Percentiles rank a stretch among this genome's conserved stretches.
Conservation (phyloP, 352 stramenopile species). For the Phytophthora ramorum region DNA sequence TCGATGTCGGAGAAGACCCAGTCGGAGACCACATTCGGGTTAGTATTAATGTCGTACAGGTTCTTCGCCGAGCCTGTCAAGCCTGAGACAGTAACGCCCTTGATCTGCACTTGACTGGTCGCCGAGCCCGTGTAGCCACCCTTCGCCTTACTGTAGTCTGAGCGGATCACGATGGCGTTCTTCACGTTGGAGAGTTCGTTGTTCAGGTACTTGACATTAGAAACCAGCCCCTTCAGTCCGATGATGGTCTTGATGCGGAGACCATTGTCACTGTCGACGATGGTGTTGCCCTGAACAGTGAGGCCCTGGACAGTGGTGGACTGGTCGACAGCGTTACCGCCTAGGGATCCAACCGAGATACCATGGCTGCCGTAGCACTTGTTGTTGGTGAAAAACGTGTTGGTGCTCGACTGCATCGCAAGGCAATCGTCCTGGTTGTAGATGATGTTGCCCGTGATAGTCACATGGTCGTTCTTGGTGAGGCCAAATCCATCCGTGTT, state of each 20-base stretch:
- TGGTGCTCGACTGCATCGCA: no score
- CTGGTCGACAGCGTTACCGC: no score
- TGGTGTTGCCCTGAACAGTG: constrained; percentile 27
- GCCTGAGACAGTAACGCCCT: constrained; percentile 28
- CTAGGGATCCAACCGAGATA: no score
- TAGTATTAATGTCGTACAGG: constrained; percentile 41
- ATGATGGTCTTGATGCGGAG: constrained; percentile 36
- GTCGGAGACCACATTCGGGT: constrained; percentile 30
- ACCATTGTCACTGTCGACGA: constrained; percentile 33
- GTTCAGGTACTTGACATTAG: constrained; percentile 18
- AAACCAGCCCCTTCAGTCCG: constrained; percentile 20
- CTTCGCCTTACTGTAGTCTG: constrained; percentile 45
- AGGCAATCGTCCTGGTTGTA: no score
- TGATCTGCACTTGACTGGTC: constrained; percentile 37
- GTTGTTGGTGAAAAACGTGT: no score
- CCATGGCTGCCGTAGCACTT: no score
- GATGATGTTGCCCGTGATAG: no score
- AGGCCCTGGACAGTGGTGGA: no score
- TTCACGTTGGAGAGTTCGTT: no score
- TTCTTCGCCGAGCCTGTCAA: constrained; percentile 39
- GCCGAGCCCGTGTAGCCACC: constrained; percentile 29
- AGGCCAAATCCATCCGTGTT: no score
- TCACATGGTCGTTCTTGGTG: no score
- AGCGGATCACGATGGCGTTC: constrained; percentile 27
- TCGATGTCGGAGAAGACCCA: constrained; percentile 30